A percentile compares a stretch with the other conserved stretches of the same genome.
phyloP scores from a whole-genome alignment of 2,329 filamentous ascomycete species.

The Trichoderma koningiopsis region DNA sequence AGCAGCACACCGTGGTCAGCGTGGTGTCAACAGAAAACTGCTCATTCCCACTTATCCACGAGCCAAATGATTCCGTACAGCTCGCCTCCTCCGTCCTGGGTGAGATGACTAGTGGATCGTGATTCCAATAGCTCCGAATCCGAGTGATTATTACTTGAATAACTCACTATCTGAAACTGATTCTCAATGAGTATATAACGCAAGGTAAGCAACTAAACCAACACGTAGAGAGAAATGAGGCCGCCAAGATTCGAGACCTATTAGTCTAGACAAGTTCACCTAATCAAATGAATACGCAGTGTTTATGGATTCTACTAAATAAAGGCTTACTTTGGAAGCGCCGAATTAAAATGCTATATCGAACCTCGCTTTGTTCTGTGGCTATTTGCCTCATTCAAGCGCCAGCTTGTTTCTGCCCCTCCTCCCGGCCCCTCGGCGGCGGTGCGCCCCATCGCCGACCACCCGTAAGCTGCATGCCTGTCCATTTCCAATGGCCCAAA shows the following conservation, averaged over 20 bases:
- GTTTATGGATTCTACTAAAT: not conserved
- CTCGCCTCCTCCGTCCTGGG: not conserved
- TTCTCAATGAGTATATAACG: not conserved
- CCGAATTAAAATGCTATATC: not conserved
- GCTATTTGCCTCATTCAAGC: not conserved
- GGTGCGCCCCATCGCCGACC: slow-evolving; percentile 10
- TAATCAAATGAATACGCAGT: not conserved
- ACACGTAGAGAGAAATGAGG: not conserved
- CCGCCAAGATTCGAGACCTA: not conserved
- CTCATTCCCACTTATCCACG: not conserved
- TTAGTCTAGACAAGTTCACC: not conserved
- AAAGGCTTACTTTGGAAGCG: not conserved
- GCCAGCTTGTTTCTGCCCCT: not conserved
- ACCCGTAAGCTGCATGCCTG: slow-evolving; percentile 5
- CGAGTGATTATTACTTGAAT: not conserved
- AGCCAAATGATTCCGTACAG: not conserved
- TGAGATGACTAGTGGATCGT: not conserved
- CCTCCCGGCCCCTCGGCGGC: slow-evolving; percentile 20
- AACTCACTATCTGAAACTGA: not conserved
- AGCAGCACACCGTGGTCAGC: not conserved
- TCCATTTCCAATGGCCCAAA: not conserved
- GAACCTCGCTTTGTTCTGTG: not conserved
- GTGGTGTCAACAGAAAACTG: not conserved
- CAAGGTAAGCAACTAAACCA: not conserved
- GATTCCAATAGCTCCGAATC: not conserved